Conservation (phyloP, 305 asterid genomes). For the Solanum aculeatissimum region DNA sequence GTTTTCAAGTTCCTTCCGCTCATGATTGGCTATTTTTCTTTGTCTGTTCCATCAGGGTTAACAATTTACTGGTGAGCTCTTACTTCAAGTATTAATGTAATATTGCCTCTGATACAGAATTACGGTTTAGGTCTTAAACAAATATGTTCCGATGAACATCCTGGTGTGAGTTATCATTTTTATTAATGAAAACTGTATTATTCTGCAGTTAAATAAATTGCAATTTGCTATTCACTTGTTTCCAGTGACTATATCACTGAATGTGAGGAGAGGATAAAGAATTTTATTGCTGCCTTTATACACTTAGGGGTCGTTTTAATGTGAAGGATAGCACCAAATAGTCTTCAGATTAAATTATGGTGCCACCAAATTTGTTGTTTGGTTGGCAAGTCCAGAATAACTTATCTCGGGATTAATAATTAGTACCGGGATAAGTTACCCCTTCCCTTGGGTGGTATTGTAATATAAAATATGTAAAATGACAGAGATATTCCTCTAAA, state of each 20-base stretch:
- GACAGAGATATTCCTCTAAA: no score
- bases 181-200: not conserved
- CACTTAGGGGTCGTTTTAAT: not conserved
- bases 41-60: constrained; percentile 98
- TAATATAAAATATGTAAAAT: no score
- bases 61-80: constrained; percentile 85
- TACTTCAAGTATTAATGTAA: not conserved
- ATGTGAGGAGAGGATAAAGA: not conserved
- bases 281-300: not conserved
- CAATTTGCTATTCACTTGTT: not conserved
- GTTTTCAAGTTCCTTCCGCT: constrained; percentile 93
- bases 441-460: no score
- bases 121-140: not conserved
- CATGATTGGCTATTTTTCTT: constrained; percentile 98
- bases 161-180: not conserved
- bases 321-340: no score
- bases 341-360: no score
- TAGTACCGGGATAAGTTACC: no score
- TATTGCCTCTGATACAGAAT: not conserved
- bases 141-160: not conserved
- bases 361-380: no score
- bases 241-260: not conserved
- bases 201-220: not conserved
- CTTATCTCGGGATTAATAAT: no score
- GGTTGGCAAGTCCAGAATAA: no score